Percentiles rank a stretch among this genome's conserved stretches.
These are phyloP conservation scores for Monosporascus sp. DNA, from an alignment of 2,329 filamentous ascomycete species.

Conservation along the genomic window DNA sequence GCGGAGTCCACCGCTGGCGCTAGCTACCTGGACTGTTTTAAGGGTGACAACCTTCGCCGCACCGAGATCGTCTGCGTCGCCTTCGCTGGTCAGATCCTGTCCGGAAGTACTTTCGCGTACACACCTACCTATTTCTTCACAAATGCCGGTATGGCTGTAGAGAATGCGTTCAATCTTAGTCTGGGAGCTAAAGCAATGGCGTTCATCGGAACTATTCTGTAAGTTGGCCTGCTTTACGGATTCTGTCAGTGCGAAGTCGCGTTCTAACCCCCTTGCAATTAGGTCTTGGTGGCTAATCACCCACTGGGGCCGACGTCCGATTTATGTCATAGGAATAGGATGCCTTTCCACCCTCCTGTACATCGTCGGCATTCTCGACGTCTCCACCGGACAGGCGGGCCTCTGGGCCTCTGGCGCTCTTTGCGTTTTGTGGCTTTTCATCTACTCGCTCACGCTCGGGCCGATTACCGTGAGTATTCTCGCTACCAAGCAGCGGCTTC, in stretches of 20 bases:
- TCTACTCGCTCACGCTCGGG: slow-evolving; percentile 43
- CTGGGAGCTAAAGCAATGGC: slow-evolving; percentile 30
- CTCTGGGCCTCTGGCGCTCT: slow-evolving; percentile 37
- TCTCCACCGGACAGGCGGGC: slow-evolving; percentile 35
- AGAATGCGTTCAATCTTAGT: slow-evolving; percentile 26
- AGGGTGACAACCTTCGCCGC: slow-evolving; percentile 36
- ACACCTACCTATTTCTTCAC: slow-evolving; percentile 35
- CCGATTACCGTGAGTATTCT: slow-evolving; percentile 36
- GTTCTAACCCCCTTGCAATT: slow-evolving; percentile 24
- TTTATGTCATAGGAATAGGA: slow-evolving; percentile 35
- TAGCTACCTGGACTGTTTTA: slow-evolving; percentile 43
- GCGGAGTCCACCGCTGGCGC: slow-evolving; percentile 33
- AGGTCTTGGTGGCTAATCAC: slow-evolving; percentile 34
- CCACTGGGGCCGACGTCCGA: slow-evolving; percentile 34
- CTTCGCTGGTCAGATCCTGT: slow-evolving; percentile 28
- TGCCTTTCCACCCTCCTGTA: slow-evolving; percentile 31
- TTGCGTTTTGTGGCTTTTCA: slow-evolving; percentile 38
- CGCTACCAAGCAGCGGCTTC: no score
- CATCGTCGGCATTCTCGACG: slow-evolving; percentile 35
- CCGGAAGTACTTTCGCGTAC: slow-evolving; percentile 32
- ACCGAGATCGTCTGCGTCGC: slow-evolving; percentile 38
- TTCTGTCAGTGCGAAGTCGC: background rate
- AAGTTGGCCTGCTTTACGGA: slow-evolving; percentile 28
- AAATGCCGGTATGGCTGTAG: slow-evolving; percentile 27
- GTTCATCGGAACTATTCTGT: slow-evolving; percentile 33